Percentiles rank a stretch among this genome's conserved stretches.
These are phyloP conservation scores for Lycium barbarum DNA, from an alignment of 257 asterid species.

Conservation along the genomic window DNA sequence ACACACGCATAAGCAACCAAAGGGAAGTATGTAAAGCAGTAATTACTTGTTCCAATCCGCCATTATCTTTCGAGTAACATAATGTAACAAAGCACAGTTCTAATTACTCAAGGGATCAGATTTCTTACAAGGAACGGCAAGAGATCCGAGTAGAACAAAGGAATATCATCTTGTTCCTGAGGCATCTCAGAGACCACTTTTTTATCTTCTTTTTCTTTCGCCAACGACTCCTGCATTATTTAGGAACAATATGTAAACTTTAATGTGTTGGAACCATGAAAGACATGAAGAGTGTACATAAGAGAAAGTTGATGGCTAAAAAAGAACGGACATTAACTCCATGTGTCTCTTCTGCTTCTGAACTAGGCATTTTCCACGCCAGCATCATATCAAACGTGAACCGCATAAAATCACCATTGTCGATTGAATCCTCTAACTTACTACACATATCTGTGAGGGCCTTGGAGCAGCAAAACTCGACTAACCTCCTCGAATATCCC, in stretches of 20 bases:
- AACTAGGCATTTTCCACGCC: conserved; percentile 82
- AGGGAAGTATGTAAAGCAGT: neutral
- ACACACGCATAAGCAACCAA: neutral
- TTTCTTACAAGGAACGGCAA: conserved; percentile 89
- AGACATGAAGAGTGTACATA: no score
- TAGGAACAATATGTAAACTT: neutral
- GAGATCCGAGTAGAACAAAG: conserved; percentile 88
- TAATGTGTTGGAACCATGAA: neutral
- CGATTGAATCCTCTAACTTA: conserved; percentile 55
- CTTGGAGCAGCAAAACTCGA: conserved; percentile 73
- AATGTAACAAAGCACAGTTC: neutral
- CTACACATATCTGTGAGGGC: conserved; percentile 57
- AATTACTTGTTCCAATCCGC: neutral
- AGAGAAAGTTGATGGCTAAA: neutral
- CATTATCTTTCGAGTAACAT: neutral
- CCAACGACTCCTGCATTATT: conserved; percentile 56
- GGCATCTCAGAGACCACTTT: conserved; percentile 34
- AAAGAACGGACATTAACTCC: conserved; percentile 42
- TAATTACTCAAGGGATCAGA: neutral
- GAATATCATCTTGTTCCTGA: conserved; percentile 63
- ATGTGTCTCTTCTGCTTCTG: conserved; percentile 54
- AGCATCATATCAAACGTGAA: conserved; percentile 93
- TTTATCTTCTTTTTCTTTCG: conserved; percentile 69
- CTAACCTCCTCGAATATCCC: conserved; percentile 65
- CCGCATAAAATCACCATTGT: conserved; percentile 70